Evolutionary conservation across 163 green algal species (phyloP).

Genomic region (Chloromonas sp.): DNA sequence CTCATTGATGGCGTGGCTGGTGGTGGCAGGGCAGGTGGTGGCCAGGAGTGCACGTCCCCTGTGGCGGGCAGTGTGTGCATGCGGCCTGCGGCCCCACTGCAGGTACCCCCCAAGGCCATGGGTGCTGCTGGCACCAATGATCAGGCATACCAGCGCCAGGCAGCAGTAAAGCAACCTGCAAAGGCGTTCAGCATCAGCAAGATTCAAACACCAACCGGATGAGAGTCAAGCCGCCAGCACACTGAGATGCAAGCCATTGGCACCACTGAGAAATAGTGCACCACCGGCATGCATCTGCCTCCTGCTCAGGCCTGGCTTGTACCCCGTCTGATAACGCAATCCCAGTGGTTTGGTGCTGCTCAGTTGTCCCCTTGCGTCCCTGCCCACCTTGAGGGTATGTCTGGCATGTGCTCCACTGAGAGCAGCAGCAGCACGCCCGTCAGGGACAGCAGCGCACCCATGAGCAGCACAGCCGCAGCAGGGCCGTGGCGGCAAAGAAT

Average conservation of each 20-base stretch:
- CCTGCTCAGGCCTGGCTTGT: too few species aligned
- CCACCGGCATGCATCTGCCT: too few species aligned
- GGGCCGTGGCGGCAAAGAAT: not conserved
- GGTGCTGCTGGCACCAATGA: constrained; percentile 42
- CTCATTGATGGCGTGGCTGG: too few species aligned
- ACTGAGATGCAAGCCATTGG: too few species aligned
- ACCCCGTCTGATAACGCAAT: too few species aligned
- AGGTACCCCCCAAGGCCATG: constrained; percentile 49
- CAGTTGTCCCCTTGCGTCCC: too few species aligned
- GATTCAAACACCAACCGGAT: too few species aligned
- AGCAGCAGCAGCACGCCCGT: constrained; percentile 42
- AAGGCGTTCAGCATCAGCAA: not conserved
- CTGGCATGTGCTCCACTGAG: constrained; percentile 43
- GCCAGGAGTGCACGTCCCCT: too few species aligned
- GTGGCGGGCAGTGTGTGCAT: not conserved
- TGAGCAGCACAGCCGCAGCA: constrained; percentile 25
- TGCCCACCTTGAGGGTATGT: constrained; percentile 36
- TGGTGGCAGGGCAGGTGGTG: too few species aligned
- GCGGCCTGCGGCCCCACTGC: constrained; percentile 16
- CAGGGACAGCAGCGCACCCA: constrained; percentile 31
- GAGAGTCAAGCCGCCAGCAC: too few species aligned
- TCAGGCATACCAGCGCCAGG: constrained; percentile 42
- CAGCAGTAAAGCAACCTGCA: constrained; percentile 51
- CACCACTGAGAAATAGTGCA: too few species aligned
- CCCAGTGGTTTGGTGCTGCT: too few species aligned